These are phyloP conservation scores for Chytriomyces sp. DNA, from an alignment of 192 early-diverging fungal genomes.

Conservation along the genomic window DNA sequence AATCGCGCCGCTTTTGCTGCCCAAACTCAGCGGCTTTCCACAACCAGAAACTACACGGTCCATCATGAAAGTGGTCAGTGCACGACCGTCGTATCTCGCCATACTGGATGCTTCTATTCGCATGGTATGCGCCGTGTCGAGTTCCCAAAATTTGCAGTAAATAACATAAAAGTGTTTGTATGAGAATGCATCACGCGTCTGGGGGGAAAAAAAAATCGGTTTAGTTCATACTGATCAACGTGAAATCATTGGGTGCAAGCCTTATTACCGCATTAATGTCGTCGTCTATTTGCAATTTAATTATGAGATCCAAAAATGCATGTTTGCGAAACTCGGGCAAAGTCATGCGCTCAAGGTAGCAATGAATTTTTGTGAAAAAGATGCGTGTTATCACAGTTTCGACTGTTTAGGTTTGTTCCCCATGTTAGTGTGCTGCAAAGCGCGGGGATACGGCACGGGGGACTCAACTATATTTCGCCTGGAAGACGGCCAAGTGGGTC, in stretches of 20 bases:
- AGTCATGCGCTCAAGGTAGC: conserved; percentile 74
- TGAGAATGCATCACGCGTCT: conserved; percentile 85
- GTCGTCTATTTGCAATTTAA: conserved; percentile 68
- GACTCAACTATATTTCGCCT: conserved; percentile 74
- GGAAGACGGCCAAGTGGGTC: conserved; percentile 77
- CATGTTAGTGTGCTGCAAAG: not conserved
- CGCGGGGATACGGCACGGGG: not conserved
- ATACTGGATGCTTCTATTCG: conserved; percentile 74
- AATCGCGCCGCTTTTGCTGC: conserved; percentile 35
- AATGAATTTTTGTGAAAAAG: conserved; percentile 75
- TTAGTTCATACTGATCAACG: conserved; percentile 32
- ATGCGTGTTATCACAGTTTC: conserved; percentile 90
- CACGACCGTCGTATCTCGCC: conserved; percentile 71
- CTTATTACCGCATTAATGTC: conserved; percentile 70
- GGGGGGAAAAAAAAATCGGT: conserved; percentile 29
- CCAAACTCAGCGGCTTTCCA: conserved; percentile 57
- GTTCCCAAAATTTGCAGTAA: conserved; percentile 96
- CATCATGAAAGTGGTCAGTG: conserved; percentile 72
- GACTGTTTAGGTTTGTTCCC: conserved; percentile 44
- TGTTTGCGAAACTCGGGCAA: conserved; percentile 75
- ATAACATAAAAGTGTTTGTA: conserved; percentile 99
- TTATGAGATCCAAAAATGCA: conserved; percentile 66
- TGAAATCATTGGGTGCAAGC: not conserved
- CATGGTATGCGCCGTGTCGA: conserved; percentile 89
- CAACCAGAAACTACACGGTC: conserved; percentile 74